Evolutionary conservation across 495 filamentous ascomycete species (phyloP).

Genomic region (Cudoniella acicularis): DNA sequence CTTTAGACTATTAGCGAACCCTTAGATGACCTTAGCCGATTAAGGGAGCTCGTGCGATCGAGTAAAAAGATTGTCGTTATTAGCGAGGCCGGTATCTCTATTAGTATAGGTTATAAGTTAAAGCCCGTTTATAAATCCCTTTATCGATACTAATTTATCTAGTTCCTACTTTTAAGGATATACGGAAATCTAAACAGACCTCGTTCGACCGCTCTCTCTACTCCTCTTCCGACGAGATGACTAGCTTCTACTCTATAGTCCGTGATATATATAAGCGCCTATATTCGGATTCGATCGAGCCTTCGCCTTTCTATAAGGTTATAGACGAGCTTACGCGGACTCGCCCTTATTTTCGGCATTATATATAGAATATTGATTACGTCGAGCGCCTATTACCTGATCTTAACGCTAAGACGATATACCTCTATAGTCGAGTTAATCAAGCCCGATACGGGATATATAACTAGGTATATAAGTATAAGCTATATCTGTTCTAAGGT

Average conservation of each 20-base stretch:
- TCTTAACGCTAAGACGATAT: conserved; percentile 15
- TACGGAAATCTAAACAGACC: conserved; percentile 22
- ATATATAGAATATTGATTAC: conserved; percentile 18
- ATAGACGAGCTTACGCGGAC: conserved; percentile 16
- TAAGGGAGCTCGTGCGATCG: conserved; percentile 19
- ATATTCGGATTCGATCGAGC: conserved; percentile 19
- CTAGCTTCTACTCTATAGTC: conserved; percentile 16
- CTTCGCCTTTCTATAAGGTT: conserved; percentile 18
- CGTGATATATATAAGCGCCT: conserved; percentile 13
- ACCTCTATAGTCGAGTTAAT: conserved; percentile 17
- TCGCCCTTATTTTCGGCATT: conserved; percentile 12
- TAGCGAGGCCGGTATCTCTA: conserved; percentile 14
- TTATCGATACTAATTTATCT: conserved; percentile 19
- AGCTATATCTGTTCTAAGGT: conserved; percentile 15
- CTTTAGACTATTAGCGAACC: conserved; percentile 14
- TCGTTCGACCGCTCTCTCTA: conserved; percentile 23
- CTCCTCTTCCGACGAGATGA: conserved; percentile 21
- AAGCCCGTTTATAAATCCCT: conserved; percentile 21
- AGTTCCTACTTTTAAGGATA: conserved; percentile 21
- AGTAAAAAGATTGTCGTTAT: conserved; percentile 22
- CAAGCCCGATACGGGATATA: conserved; percentile 13
- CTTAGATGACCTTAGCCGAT: conserved; percentile 16
- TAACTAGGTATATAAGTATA: conserved; percentile 14
- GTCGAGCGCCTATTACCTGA: conserved; percentile 13
- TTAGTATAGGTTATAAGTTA: conserved; percentile 17